Conservation (phyloP, 495 filamentous ascomycete species). For the Xylaria grammica region DNA sequence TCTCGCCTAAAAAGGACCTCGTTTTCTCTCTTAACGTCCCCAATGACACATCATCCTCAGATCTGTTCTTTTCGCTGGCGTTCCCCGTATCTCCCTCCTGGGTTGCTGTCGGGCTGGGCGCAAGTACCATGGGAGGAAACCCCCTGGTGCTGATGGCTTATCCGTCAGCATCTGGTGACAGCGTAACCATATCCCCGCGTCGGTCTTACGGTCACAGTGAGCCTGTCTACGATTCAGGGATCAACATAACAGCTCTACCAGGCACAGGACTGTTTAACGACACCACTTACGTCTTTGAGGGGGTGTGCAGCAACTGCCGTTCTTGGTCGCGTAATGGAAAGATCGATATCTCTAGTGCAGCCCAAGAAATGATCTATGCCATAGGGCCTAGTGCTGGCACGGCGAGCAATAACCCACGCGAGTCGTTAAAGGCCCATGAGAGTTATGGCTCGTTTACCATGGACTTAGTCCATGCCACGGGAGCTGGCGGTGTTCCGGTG, state of each 20-base stretch:
- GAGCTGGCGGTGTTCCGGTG: slow-evolving; percentile 37
- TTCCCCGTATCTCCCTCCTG: slow-evolving; percentile 48
- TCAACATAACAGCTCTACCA: slow-evolving; percentile 45
- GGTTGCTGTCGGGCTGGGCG: slow-evolving; percentile 59
- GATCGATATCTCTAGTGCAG: slow-evolving; percentile 42
- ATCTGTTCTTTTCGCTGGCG: slow-evolving; percentile 56
- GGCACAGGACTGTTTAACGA: slow-evolving; percentile 50
- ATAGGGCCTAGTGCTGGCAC: slow-evolving; percentile 47
- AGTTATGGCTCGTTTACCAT: slow-evolving; percentile 61
- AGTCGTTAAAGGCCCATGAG: slow-evolving; percentile 56
- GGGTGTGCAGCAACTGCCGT: slow-evolving; percentile 55
- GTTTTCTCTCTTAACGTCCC: slow-evolving; percentile 55
- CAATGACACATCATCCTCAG: slow-evolving; percentile 36
- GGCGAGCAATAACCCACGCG: slow-evolving; percentile 45
- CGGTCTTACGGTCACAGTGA: slow-evolving; percentile 51
- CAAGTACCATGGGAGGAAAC: slow-evolving; percentile 52
- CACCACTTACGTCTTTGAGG: slow-evolving; percentile 50
- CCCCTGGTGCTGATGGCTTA: slow-evolving; percentile 59
- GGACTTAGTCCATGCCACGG: slow-evolving; percentile 55
- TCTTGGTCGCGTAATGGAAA: slow-evolving; percentile 44
- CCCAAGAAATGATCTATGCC: slow-evolving; percentile 62
- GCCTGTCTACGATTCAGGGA: slow-evolving; percentile 48
- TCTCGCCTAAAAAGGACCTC: slow-evolving; percentile 41
- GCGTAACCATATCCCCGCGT: slow-evolving; percentile 57
- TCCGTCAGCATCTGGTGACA: slow-evolving; percentile 45